Base-by-base conservation (phyloP, 495 filamentous ascomycete species). In the Apiosordaria backusii region DNA sequence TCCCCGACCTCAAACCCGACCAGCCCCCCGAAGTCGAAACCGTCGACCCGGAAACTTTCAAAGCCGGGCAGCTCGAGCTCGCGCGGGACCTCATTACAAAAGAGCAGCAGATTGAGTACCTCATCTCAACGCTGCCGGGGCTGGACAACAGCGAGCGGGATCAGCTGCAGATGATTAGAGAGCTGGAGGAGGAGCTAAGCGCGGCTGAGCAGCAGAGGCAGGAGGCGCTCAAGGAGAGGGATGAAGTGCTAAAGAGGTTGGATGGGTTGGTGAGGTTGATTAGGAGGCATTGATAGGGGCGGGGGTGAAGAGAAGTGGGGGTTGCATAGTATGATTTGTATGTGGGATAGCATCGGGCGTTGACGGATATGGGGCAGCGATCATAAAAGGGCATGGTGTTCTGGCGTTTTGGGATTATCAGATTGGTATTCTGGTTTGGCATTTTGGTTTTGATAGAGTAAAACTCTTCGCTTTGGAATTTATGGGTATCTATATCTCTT, bases 31-130 rank as follows among this genome's bases (percentile, higher is more conserved):
- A 83, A 67, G 83, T 86, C 4, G 83, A 85, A 6, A 84, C 90
- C 0, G 84, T 90, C 67, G 80, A 87, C 0, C 83, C 90, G 0
- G 82, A 86, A 50, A 81, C 82, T 16, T 96, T 96, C 76, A 82
- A 83, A 50, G 84, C 83, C 9, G 86, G 89, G 10, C 88, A 96
- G 73, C 77, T 85, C 40, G 93, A 99, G 74, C 83, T 99, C 21
- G 91, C 92, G 19, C 87, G 88, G 16, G 94, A 97, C 72, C 82
- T 99, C 0, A 89, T 99, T 61, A 78, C 91, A 64, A 93, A 97
- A 77, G 91, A 94, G 69, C 92, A 97, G 81, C 93, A 97, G 84
- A 95, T 98, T 70, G 95, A 99, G 79, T 82, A 86, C 24, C 77
- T 99, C 63, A 92, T 97, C 67, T 88, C 85, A 2, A 83, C 84